Base-by-base conservation (phyloP, 495 filamentous ascomycete species). In the Xylaria castorea region DNA sequence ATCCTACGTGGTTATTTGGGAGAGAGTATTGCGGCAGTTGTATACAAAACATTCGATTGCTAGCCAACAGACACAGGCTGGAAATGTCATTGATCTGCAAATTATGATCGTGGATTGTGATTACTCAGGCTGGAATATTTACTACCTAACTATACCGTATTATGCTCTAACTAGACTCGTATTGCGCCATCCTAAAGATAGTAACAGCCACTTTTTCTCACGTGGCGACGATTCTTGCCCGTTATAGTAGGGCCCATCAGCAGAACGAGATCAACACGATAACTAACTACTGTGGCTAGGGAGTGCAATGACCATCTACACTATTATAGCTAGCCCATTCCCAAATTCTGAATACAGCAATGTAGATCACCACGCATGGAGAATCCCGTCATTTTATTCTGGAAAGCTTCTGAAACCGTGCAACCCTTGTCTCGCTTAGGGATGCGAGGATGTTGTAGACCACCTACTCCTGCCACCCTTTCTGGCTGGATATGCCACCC, bases 321-420 rank as follows among this genome's bases (percentile, higher is more conserved):
- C 30, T 36, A n/a, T 60, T 36, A 36, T 4, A 40, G 58, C 58
- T 57, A 61, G 66, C 22, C n/a, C 9, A 12, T 51, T 57, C 50
- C 66, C 50, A 57, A 42, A 57, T 68, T 22, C 30, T 42, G 48
- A 18, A 55, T n/a, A n/a, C n/a, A n/a, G 48, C n/a, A 68, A 40
- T 68, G 50, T 42, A 55, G 66, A 68, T 68, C 66, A 8, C 27
- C 7, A 51, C 44, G 64, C 50, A 68, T 57, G 66, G 66, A 68
- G 50, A 68, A 57, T 68, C n/a, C 66, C 66, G 66, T 68, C 42
- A 36, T 53, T 46, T 67, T 8, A 67, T 51, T 34, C 64, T n/a
- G 12, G 46, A 34, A 51, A 16, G 14, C 32, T 68, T 57, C 48
- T 55, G 66, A 57, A 68, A 68, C 66, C 11, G 44, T 30, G 44